Base-by-base conservation (phyloP, 805 yeast species). In the Kluyveromyces aestuarii region DNA sequence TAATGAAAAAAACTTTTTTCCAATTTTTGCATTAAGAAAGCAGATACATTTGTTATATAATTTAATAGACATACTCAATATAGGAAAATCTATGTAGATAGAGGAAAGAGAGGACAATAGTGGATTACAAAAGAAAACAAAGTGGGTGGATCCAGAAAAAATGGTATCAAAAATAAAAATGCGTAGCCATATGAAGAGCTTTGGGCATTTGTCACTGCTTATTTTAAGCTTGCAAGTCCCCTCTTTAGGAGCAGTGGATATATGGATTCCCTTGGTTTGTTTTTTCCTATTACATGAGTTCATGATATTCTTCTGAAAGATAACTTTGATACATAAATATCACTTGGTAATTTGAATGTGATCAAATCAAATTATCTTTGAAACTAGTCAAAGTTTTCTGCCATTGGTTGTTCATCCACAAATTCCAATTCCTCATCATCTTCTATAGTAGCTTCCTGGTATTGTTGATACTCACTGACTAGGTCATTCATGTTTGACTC, bases 401-500 rank as follows among this genome's bases (percentile, higher is more conserved):
- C 59, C 47, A 64, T 53, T 46, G 66, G 67, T 56, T 62, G 64
- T 47, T 62, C 65, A 55, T 80, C 82, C 47, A 76, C 84, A 62
- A 78, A 81, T 40, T 82, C 91, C 59, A 80, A 70, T 57, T 80
- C 84, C 60, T 83, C 89, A 54, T 84, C 95, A 50, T 84, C 86
- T 57, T 82, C 90, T 49, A 78, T 76, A 50, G 81, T 77, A 47
- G 84, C 87, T 56, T 84, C 91, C 75, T 88, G 96, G 73, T 88
- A 87, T 72, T 89, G 96, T 72, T 87, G 93, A 67, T 89, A 82
- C 71, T 89, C 96, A 63, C 82, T 79, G 49, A 88, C 89, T 64
- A 89, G 75, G 70, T 89, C 96, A 58, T 78, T 79, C 89, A 89
- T 81, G 67, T 89, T 86, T 48, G 91, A 82, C 72, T 87, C 95